phyloP scores from a whole-genome alignment of 306 rosid species.

The Cucurbita maxima region DNA sequence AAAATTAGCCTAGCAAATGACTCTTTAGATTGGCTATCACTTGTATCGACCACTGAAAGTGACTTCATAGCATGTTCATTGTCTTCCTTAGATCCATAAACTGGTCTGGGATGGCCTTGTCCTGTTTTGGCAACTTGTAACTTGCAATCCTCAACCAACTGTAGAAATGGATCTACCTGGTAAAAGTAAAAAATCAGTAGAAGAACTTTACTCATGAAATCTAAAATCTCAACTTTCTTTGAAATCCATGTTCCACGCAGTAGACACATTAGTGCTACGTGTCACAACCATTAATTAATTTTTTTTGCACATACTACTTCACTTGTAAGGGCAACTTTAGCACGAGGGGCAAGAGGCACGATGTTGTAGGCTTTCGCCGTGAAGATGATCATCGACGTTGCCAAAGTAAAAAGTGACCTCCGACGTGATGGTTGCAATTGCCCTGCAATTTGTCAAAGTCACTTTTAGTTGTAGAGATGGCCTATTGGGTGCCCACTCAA shows the following conservation, averaged over 20 bases:
- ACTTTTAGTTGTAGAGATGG: slow-evolving; percentile 9
- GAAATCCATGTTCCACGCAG: neutral
- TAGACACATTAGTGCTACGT: neutral
- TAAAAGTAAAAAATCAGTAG: neutral
- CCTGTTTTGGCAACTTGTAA: slow-evolving; percentile 26
- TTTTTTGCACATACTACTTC: slow-evolving; percentile 22
- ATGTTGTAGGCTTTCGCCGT: slow-evolving; percentile 55
- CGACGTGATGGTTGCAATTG: slow-evolving; percentile 49
- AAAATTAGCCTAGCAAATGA: slow-evolving; percentile 38
- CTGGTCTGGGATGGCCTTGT: slow-evolving; percentile 15
- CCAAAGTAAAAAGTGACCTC: slow-evolving; percentile 68
- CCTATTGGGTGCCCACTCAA: neutral
- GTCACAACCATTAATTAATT: neutral
- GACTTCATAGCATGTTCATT: slow-evolving; percentile 39
- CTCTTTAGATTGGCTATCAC: slow-evolving; percentile 29
- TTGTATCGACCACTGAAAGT: slow-evolving; percentile 22
- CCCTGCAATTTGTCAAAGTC: slow-evolving; percentile 30
- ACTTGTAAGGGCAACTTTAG: slow-evolving; percentile 50
- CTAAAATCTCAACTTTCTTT: neutral
- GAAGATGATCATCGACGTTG: slow-evolving; percentile 63
- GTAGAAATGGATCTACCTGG: slow-evolving; percentile 72
- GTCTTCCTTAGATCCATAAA: slow-evolving; percentile 74
- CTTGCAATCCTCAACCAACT: slow-evolving; percentile 51
- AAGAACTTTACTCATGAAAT: neutral
- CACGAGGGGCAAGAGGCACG: slow-evolving; percentile 30